Conservation (phyloP, 164 flowering plant species). For the Santalum album region DNA sequence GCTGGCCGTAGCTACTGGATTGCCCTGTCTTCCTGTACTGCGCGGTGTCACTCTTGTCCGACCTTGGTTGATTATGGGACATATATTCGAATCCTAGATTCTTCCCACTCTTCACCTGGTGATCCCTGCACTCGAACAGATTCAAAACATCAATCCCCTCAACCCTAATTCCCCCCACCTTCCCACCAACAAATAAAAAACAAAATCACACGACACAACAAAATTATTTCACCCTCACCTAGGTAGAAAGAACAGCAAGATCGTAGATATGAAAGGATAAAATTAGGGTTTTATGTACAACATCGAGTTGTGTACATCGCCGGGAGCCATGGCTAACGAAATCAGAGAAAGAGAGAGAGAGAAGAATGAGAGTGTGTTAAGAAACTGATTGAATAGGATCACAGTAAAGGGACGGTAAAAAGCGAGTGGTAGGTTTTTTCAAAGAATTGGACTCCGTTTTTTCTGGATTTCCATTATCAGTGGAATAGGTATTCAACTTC, state of each 20-base stretch:
- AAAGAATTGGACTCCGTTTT: too few species aligned
- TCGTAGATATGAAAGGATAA: background rate
- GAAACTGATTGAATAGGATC: too few species aligned
- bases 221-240: background rate
- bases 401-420: too few species aligned
- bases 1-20: slow-evolving; percentile 25
- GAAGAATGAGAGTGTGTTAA: too few species aligned
- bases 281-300: slow-evolving; percentile 32
- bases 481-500: too few species aligned
- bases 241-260: background rate
- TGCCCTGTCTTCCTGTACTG: slow-evolving; percentile 21
- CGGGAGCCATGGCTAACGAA: slow-evolving; percentile 16
- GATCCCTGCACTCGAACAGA: slow-evolving; percentile 14
- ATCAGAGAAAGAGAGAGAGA: slow-evolving; percentile 7
- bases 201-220: background rate
- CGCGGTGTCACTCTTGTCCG: slow-evolving; percentile 52
- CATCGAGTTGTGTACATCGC: slow-evolving; percentile 1
- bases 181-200: too few species aligned
- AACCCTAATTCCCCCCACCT: background rate
- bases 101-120: too few species aligned
- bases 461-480: too few species aligned
- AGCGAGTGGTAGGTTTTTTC: too few species aligned
- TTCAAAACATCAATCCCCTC: background rate
- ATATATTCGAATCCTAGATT: slow-evolving; percentile 44
- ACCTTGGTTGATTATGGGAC: slow-evolving; percentile 78